These are phyloP conservation scores for Excoecaria cochinchinensis DNA, from an alignment of 345 rosid species.

Conservation along the genomic window DNA sequence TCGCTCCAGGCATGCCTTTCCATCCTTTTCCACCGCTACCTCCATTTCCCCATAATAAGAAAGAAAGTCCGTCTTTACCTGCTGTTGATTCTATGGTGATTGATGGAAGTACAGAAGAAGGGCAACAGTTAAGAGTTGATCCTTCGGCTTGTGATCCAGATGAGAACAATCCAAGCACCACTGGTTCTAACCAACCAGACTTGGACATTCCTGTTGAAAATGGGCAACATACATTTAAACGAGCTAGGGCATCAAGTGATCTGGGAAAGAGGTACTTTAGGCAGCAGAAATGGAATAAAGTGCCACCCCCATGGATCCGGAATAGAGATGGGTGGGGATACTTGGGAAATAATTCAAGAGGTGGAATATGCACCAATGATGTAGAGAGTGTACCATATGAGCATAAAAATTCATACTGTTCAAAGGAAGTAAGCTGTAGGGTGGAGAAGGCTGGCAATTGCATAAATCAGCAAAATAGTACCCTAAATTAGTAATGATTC, in stretches of 20 bases:
- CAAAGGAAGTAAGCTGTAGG: constrained; percentile 42
- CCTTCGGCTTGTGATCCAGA: constrained; percentile 24
- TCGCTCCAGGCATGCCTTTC: constrained; percentile 88
- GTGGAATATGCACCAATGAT: constrained; percentile 30
- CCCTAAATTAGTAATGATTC: constrained; percentile 45
- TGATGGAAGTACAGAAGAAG: constrained; percentile 17
- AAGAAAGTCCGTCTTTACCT: constrained; percentile 28
- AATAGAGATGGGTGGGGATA: constrained; percentile 42
- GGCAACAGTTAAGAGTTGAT: constrained; percentile 16
- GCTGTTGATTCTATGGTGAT: constrained; percentile 24
- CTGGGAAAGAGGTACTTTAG: constrained; percentile 72
- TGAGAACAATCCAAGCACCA: constrained; percentile 38
- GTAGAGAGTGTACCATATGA: constrained; percentile 36
- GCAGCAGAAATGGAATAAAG: constrained; percentile 67
- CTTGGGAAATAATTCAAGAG: constrained; percentile 29
- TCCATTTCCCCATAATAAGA: constrained; percentile 44
- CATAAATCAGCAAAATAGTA: constrained; percentile 39
- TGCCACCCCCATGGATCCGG: constrained; percentile 61
- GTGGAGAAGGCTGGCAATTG: constrained; percentile 42
- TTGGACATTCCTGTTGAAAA: constrained; percentile 32
- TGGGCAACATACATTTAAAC: constrained; percentile 38
- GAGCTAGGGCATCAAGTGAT: constrained; percentile 53
- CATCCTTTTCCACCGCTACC: constrained; percentile 90
- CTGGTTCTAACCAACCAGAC: constrained; percentile 30
- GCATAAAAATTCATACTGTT: constrained; percentile 32